Evolutionary conservation across 768 basidiomycete species (phyloP).

Genomic region (Dioszegia aurantiaca): DNA sequence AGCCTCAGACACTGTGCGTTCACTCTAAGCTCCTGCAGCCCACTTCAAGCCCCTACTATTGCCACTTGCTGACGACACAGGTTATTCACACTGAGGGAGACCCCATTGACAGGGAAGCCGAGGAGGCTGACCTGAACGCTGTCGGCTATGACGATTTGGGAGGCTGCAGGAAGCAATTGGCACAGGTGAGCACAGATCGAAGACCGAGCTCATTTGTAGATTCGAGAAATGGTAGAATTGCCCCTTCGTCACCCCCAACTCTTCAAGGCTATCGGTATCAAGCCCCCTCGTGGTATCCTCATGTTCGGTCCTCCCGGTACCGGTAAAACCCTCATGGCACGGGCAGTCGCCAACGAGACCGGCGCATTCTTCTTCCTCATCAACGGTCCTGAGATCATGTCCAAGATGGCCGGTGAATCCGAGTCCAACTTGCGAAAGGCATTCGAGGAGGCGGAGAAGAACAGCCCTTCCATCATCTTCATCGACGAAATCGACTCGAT

Average conservation of each 20-base stretch:
- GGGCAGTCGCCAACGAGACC: slow-evolving; percentile 98
- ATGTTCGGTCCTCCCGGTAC: slow-evolving; percentile 99
- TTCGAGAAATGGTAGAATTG: slow-evolving; percentile 96
- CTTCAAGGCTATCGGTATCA: slow-evolving; percentile 99
- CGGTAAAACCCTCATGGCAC: slow-evolving; percentile 99
- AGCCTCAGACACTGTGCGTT: slow-evolving; percentile 98
- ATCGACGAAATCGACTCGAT: slow-evolving; percentile 96
- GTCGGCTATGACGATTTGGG: slow-evolving; percentile 99
- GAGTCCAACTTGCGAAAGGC: slow-evolving; percentile 97
- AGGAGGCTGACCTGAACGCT: slow-evolving; percentile 91
- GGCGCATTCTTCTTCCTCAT: slow-evolving; percentile 99
- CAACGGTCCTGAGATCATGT: slow-evolving; percentile 99
- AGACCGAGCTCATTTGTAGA: slow-evolving; percentile 50
- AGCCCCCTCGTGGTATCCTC: slow-evolving; percentile 96
- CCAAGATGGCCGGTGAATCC: slow-evolving; percentile 98
- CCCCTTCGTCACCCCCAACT: slow-evolving; percentile 97
- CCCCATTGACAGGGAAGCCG: slow-evolving; percentile 96
- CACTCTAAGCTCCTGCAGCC: too few species aligned
- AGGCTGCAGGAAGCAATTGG: slow-evolving; percentile 99
- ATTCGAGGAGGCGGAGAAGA: slow-evolving; percentile 99
- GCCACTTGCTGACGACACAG: slow-evolving; percentile 17
- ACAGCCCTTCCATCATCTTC: slow-evolving; percentile 98
- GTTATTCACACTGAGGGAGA: slow-evolving; percentile 73
- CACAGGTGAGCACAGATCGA: slow-evolving; percentile 58
- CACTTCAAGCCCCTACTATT: too few species aligned